Evolutionary conservation across 1,284 basidiomycete genomes (phyloP), one percentile per base, ranked within the genome.

Genomic region (Puccinia hordei): DNA sequence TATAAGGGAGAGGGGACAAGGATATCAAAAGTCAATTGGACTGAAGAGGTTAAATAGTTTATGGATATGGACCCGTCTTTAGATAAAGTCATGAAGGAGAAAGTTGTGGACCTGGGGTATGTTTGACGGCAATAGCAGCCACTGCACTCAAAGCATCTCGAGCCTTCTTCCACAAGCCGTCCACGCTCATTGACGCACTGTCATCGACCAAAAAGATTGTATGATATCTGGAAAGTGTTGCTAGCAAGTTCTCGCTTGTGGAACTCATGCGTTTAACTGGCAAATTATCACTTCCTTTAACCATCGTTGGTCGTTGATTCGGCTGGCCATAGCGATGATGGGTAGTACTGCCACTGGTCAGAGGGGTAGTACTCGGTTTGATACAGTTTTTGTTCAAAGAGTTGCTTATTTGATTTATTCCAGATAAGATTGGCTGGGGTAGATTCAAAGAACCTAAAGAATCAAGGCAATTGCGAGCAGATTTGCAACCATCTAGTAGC

Each of bases 191-290:
- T 0, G 77, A 79, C 22, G 53, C 49, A n/a, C 66, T 71, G 51
- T 79, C 77, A 51, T 79, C 77, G n/a, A 79, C 59, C 15, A 79
- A 51, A n/a, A 79, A 59, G 51, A 79, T 57, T n/a, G 77, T 79
- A 46, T 72, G 55, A 38, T 69, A 79, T 59, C 77, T 57, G 44
- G 9, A 22, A 6, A 79, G 59, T 61, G 30, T 79, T 22, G 49
- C 66, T 38, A 79, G 71, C 35, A 57, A 59, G 71, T 61, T 68
- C 30, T 79, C 77, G 44, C 57, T 51, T 33, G 35, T 55, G 30
- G 63, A 51, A 46, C 33, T 78, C 46, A 13, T 2, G 19, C 49
- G 44, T 15, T 38, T 35, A 49, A 2, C 46, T 3, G 35, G 24
- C 30, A 30, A 35, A 35, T 27, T 73, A 17, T 57, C 51, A 49